These are phyloP conservation scores for Ophiostoma angusticollis DNA, from an alignment of 2,329 filamentous ascomycete genomes.

Conservation along the genomic window DNA sequence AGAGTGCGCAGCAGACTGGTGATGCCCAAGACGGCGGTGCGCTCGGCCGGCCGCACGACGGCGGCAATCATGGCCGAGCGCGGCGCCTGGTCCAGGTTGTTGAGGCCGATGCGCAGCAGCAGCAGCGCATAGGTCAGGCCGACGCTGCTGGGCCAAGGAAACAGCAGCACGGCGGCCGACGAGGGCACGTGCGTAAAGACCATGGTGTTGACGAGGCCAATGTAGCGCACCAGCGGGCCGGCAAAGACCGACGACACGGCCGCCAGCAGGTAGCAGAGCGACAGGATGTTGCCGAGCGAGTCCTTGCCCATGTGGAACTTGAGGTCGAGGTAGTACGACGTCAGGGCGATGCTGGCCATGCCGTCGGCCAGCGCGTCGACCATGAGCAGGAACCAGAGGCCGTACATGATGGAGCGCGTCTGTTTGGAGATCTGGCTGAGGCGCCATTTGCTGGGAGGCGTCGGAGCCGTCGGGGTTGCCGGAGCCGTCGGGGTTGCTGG, in stretches of 20 bases:
- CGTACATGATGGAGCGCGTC: slow-evolving; percentile 47
- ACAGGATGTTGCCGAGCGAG: slow-evolving; percentile 46
- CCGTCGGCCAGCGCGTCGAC: slow-evolving; percentile 54
- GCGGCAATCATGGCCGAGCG: slow-evolving; percentile 54
- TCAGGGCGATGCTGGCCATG: slow-evolving; percentile 47
- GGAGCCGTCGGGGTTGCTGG: background rate
- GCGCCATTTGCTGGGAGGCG: slow-evolving; percentile 21
- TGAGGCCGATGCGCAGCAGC: slow-evolving; percentile 46
- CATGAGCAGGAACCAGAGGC: slow-evolving; percentile 51
- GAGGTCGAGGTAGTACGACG: slow-evolving; percentile 43
- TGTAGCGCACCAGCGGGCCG: slow-evolving; percentile 41
- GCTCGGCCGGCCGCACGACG: slow-evolving; percentile 49
- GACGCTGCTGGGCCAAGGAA: slow-evolving; percentile 40
- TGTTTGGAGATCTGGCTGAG: slow-evolving; percentile 43
- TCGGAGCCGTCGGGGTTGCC: slow-evolving; percentile 13
- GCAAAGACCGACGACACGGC: slow-evolving; percentile 43
- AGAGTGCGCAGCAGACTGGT: slow-evolving; percentile 48
- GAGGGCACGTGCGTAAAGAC: slow-evolving; percentile 50
- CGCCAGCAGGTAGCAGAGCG: slow-evolving; percentile 39
- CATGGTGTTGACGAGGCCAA: slow-evolving; percentile 54
- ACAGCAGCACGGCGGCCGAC: slow-evolving; percentile 45
- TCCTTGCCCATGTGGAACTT: slow-evolving; percentile 45
- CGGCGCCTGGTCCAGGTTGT: slow-evolving; percentile 58
- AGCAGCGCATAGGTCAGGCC: slow-evolving; percentile 41
- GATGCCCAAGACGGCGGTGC: slow-evolving; percentile 60